Evolutionary conservation across 164 flowering plant species (phyloP).

Genomic region (Tetrastigma voinierianum): DNA sequence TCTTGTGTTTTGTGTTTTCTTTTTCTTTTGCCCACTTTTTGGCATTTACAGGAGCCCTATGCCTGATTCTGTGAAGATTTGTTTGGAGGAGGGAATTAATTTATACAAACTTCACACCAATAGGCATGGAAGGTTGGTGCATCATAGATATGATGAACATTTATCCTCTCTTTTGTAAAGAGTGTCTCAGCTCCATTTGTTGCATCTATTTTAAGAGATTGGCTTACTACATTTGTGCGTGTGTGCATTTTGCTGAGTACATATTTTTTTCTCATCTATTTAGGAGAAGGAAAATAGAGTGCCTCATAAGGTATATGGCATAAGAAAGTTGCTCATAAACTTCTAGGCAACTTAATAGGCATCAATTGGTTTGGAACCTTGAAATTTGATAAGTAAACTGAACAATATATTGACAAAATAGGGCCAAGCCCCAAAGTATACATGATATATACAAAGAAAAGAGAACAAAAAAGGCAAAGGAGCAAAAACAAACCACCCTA

Average conservation of each 20-base stretch:
- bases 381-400: background rate
- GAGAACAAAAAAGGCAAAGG: no score
- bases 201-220: background rate
- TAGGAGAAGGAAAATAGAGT: background rate
- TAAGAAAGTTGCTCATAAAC: background rate
- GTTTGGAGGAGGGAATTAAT: slow-evolving; percentile 80
- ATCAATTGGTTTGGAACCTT: background rate
- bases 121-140: slow-evolving; percentile 73
- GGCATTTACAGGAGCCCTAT: slow-evolving; percentile 62
- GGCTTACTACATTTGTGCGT: background rate
- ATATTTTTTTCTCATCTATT: background rate
- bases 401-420: no score
- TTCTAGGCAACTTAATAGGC: background rate
- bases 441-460: no score
- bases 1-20: slow-evolving; percentile 1
- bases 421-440: no score
- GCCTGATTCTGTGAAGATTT: slow-evolving; percentile 57
- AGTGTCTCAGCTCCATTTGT: background rate
- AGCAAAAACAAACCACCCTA: no score
- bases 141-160: background rate
- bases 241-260: background rate
- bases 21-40: slow-evolving; percentile 6
- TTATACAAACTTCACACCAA: slow-evolving; percentile 68
- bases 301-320: background rate
- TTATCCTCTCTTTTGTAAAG: background rate